Base-by-base conservation (phyloP, 805 yeast genomes). In the Kluyveromyces aestuarii region DNA sequence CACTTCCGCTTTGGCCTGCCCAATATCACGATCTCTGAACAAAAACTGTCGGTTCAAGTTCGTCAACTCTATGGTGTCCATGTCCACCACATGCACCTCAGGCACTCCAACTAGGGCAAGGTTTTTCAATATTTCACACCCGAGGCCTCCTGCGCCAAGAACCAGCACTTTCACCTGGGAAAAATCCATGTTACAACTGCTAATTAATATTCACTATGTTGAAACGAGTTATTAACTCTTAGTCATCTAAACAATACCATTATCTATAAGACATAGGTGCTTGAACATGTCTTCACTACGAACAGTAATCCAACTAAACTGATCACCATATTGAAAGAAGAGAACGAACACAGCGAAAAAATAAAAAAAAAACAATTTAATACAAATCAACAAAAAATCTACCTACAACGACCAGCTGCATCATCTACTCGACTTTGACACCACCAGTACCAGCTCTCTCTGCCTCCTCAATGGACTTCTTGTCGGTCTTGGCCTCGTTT, bases 111-210 rank as follows among this genome's bases (percentile, higher is more conserved):
- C 72, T 64, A 87, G 70, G 1, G 85, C 80, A 40, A 90, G 67
- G 60, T 89, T 82, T 64, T 90, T 90, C 48, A 89, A 70, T 37
- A 89, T 71, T 61, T 89, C 97, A 66, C 96, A 90, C 1, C 97
- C 97, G 47, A 90, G 82, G 1, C 97, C 97, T 14, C 97, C 97
- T 1, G 96, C 96, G 0, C 97, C 97, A 2, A 90, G 82, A 64
- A 89, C 73, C 30, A 87, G 70, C n/a, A 87, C 83, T 49, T 76
- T 77, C 7, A 81, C 44, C 5, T 16, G 30, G 40, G 11, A 6
- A 37, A 35, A n/a, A 50, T 46, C 40, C 41, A 37, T 38, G 3
- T 42, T 27, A 6, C 36, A 21, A 21, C 25, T 21, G 25, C 25
- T 6, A 21, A 21, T 21, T 6, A 21, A 21, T 21, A 3, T 21